Evolutionary conservation across 148 eudicot genomes (phyloP), one percentile per base, ranked within the genome.

Genomic region (Simmondsia chinensis): DNA sequence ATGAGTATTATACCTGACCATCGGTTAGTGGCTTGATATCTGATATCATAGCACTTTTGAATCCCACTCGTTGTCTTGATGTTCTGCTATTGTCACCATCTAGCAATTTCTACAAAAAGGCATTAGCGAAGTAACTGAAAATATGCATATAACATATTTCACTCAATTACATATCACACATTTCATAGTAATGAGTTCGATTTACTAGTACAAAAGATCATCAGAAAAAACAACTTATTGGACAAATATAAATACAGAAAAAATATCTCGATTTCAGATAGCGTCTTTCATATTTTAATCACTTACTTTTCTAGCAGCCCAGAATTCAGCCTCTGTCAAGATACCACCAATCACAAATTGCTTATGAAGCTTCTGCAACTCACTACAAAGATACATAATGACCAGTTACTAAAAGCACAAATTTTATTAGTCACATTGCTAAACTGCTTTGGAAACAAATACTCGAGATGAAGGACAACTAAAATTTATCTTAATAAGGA

Each of bases 221-320:
- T 20, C 15, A 19, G 11, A 20, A 9, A 54, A 53, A 31, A 10
- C 18, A 2, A 23, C 1, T n/a, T 45, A 16, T 34, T 17, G 4
- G n/a, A 1, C 24, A 16, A 9, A 43, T 4, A 17, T 20, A n/a
- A n/a, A n/a, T n/a, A n/a, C n/a, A n/a, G n/a, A n/a, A n/a, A n/a
- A n/a, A n/a, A n/a, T n/a, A n/a, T n/a, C n/a, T n/a, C n/a, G n/a
- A n/a, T n/a, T n/a, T n/a, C n/a, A n/a, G n/a, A n/a, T n/a, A n/a
- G n/a, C n/a, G n/a, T n/a, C n/a, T n/a, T n/a, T n/a, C n/a, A n/a
- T n/a, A n/a, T n/a, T n/a, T 11, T 30, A 56, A 46, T 16, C 13
- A 36, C 70, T 46, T 54, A 91, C 99, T 95, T 82, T 91, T 65
- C 99, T 82, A 15, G 99, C 72, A 19, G 99, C 95, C 99, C 99